phyloP scores from a whole-genome alignment of 2,329 filamentous ascomycete species.

The Trichoderma koningii region DNA sequence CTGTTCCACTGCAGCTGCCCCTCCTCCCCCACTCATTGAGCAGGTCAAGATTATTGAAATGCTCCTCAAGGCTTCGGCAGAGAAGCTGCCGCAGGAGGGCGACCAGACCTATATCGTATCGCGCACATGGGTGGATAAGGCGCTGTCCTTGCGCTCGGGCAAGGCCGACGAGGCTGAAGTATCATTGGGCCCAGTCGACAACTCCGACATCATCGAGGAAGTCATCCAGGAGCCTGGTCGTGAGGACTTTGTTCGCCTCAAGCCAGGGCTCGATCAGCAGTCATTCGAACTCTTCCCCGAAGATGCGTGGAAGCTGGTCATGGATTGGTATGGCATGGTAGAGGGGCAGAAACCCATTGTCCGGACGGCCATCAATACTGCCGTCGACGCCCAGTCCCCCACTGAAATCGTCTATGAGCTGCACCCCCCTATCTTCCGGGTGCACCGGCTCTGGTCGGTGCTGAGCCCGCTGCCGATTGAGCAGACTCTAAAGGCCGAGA shows the following conservation, averaged over 20 bases:
- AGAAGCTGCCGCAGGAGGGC: conserved; percentile 64
- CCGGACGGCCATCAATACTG: conserved; percentile 76
- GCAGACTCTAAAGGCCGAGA: conserved; percentile 61
- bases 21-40: conserved; percentile 46
- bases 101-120: conserved; percentile 78
- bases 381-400: conserved; percentile 53
- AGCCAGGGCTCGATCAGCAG: conserved; percentile 66
- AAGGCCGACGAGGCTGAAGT: conserved; percentile 63
- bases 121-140: conserved; percentile 73
- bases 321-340: conserved; percentile 79
- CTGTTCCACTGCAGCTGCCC: conserved; percentile 26
- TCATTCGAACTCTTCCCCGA: conserved; percentile 77
- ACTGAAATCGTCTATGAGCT: conserved; percentile 79
- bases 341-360: conserved; percentile 70
- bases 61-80: conserved; percentile 56
- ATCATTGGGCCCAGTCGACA: conserved; percentile 78
- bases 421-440: conserved; percentile 79
- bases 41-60: conserved; percentile 75
- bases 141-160: conserved; percentile 65
- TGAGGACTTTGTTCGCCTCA: conserved; percentile 70
- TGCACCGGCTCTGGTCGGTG: conserved; percentile 74
- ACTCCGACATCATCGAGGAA: conserved; percentile 74
- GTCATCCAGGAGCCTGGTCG: conserved; percentile 54
- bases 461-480: conserved; percentile 58
- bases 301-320: conserved; percentile 78